Base-by-base conservation (phyloP, 2,329 filamentous ascomycete genomes). In the Clonostachys rhizophaga region DNA sequence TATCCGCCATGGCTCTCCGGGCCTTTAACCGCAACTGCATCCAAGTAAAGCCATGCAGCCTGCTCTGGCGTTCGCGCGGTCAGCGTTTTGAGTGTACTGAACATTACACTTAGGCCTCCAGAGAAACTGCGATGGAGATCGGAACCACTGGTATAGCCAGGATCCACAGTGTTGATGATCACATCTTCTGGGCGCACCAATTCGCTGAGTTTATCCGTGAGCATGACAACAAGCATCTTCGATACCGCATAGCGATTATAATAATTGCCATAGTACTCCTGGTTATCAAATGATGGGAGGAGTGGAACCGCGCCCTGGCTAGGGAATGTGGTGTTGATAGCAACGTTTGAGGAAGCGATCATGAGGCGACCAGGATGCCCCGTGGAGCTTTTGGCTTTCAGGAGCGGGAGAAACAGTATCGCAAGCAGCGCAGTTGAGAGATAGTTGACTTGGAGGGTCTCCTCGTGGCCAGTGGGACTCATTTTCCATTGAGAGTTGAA, bases 1-100 rank as follows among this genome's bases (percentile, higher is more conserved):
- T 72, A 78, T 40, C 68, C 72, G 0, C 75, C 75, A 53, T 81
- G 76, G 0, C 70, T 71, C 54, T 78, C 74, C 40, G 64, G 66
- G 0, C 75, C 76, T 45, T 78, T 68, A 0, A 63, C 59, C 1
- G 71, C 60, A 0, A 58, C 60, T 1, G 75, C 75, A 54, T 80
- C 70, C 2, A 78, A 47, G 52, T 72, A 77, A 0, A 66, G 70
- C 40, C 66, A 70, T 2, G 72, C 74, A 5, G 70, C 76, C 7
- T 67, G 63, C 9, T 61, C 56, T 12, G 64, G 34, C 5, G 52
- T 61, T 24, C 69, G 58, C 0, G 54, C 69, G 2, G 55, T 51
- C 5, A 65, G 2, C 36, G 7, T 39, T n/a, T 18, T 39, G 14
- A 39, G 7, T 3, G 10, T 18, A n/a, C 14, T 11, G 14, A 18